phyloP scores from a whole-genome alignment of 352 stramenopile genomes.

The Phytophthora ohioensis region DNA sequence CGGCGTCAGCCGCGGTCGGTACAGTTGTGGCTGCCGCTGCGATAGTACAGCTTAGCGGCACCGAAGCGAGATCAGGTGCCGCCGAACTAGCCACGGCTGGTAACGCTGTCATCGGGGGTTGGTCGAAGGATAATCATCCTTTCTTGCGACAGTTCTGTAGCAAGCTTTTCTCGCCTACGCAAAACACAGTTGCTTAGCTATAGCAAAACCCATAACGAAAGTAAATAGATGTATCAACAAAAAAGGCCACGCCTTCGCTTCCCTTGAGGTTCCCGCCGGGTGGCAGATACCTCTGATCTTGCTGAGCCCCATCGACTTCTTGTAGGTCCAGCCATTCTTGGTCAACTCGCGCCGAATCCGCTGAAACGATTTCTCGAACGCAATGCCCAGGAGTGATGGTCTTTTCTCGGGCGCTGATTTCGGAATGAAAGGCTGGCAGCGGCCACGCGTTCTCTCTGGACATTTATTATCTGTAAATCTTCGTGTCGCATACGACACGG shows the following conservation, averaged over 20 bases:
- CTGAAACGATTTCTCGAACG: slow-evolving; percentile 8
- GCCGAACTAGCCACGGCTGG: too few relatives aligned
- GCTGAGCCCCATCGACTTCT: background rate
- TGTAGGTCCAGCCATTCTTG: slow-evolving; percentile 11
- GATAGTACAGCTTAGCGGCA: too few relatives aligned
- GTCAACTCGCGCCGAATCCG: slow-evolving; percentile 8
- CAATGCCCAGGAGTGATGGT: slow-evolving; percentile 9
- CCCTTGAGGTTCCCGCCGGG: slow-evolving; percentile 11
- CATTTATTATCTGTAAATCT: slow-evolving; percentile 11
- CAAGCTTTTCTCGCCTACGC: background rate
- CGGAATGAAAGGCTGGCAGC: slow-evolving; percentile 5
- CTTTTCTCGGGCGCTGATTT: slow-evolving; percentile 1
- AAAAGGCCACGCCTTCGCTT: slow-evolving; percentile 5
- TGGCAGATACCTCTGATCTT: slow-evolving; percentile 4
- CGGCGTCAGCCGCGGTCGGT: too few relatives aligned
- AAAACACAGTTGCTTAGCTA: background rate
- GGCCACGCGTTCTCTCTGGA: slow-evolving; percentile 8
- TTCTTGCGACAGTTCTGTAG: background rate
- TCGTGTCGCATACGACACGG: slow-evolving; percentile 16
- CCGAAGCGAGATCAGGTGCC: too few relatives aligned
- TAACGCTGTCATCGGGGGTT: background rate
- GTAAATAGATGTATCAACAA: background rate
- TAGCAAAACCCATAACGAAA: background rate
- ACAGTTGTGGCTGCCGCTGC: too few relatives aligned
- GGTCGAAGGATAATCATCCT: background rate